These are phyloP conservation scores for Colletotrichum sojae DNA, from an alignment of 2,329 filamentous ascomycete genomes.

Conservation along the genomic window DNA sequence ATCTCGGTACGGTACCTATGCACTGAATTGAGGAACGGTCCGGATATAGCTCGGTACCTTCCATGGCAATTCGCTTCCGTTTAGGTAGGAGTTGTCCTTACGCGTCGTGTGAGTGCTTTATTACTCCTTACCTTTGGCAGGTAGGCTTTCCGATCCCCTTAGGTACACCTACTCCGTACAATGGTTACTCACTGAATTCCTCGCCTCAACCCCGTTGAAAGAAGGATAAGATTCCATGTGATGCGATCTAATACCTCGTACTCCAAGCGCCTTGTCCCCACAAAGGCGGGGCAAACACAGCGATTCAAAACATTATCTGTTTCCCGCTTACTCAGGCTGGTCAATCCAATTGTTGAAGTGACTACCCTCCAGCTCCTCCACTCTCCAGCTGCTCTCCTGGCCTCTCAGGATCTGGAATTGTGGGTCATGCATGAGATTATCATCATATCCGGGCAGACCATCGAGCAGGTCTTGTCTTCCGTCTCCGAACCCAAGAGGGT, in stretches of 20 bases:
- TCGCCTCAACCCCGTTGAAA: too few species aligned
- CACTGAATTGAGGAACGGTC: too few species aligned
- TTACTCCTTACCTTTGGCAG: too few species aligned
- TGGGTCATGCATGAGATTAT: conserved; percentile 40
- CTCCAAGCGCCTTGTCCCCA: conserved; percentile 11
- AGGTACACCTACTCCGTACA: too few species aligned
- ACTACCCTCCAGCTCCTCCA: conserved; percentile 51
- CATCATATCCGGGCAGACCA: conserved; percentile 42
- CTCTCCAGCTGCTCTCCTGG: conserved; percentile 52
- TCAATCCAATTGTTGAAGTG: conserved; percentile 51
- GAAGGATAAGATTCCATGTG: too few species aligned
- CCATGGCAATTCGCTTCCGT: too few species aligned
- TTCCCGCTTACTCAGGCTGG: conserved; percentile 45
- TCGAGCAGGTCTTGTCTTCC: conserved; percentile 38
- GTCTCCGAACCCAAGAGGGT: conserved; percentile 33
- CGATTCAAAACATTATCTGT: neutral
- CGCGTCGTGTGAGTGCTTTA: too few species aligned
- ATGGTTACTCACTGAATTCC: too few species aligned
- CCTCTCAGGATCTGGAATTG: conserved; percentile 49
- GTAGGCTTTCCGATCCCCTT: too few species aligned
- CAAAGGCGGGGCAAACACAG: neutral
- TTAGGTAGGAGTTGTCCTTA: too few species aligned
- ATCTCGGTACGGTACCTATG: too few species aligned
- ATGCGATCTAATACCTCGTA: neutral
- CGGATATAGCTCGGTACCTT: too few species aligned